These are phyloP conservation scores for Yamadazyma triangularis DNA, from an alignment of 1,139 yeast genomes.

Conservation along the genomic window DNA sequence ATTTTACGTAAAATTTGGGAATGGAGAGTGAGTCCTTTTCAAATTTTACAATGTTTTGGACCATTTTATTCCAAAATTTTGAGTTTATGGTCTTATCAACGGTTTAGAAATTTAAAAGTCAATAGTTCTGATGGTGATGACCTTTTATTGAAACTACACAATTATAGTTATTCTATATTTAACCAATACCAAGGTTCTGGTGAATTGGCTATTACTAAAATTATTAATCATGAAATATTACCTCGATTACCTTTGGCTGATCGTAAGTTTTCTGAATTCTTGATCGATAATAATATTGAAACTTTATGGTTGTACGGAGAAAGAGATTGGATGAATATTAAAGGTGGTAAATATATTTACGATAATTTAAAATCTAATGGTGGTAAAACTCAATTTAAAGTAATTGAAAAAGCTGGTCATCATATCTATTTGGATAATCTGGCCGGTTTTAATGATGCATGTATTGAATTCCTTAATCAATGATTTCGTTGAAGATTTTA, in stretches of 20 bases:
- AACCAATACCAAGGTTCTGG: constrained; percentile 45
- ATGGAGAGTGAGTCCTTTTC: constrained; percentile 38
- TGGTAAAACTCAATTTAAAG: constrained; percentile 15
- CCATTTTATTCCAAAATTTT: constrained; percentile 40
- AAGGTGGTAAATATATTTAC: constrained; percentile 35
- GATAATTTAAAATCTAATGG: constrained; percentile 19
- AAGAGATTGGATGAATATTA: constrained; percentile 42
- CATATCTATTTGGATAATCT: constrained; percentile 42
- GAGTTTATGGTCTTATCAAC: constrained; percentile 40
- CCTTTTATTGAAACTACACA: constrained; percentile 34
- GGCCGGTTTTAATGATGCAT: constrained; percentile 22
- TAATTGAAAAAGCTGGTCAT: constrained; percentile 39
- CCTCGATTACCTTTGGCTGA: constrained; percentile 40
- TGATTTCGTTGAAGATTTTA: neutral
- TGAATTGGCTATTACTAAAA: constrained; percentile 41
- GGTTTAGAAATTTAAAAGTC: constrained; percentile 31
- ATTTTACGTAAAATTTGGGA: constrained; percentile 34
- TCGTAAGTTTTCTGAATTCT: constrained; percentile 31
- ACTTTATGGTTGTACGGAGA: constrained; percentile 40
- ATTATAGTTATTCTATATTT: constrained; percentile 40
- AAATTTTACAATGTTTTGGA: constrained; percentile 32
- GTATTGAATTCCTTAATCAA: constrained; percentile 24
- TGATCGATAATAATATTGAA: constrained; percentile 20
- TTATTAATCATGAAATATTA: constrained; percentile 38
- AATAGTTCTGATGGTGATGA: constrained; percentile 10